These are phyloP conservation scores for Leucaena leucocephala DNA, from an alignment of 306 rosid species.

Conservation along the genomic window DNA sequence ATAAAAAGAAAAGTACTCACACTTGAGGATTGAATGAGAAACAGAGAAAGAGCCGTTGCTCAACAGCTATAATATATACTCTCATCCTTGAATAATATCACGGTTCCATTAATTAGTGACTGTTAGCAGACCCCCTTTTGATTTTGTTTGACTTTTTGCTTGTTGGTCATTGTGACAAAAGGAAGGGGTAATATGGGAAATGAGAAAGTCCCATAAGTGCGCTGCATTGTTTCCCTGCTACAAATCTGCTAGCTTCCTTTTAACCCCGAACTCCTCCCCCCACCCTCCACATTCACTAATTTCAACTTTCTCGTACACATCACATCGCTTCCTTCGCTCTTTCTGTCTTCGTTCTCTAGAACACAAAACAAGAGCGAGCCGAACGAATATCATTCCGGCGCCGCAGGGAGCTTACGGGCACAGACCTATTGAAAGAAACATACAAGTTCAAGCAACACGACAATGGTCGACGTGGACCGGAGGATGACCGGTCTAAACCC, in stretches of 20 bases:
- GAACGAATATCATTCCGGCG: neutral
- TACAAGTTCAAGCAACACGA: neutral
- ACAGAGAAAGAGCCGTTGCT: conserved; percentile 49
- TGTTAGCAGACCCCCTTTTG: neutral
- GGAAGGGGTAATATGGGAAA: conserved; percentile 31
- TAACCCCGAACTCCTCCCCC: conserved; percentile 25
- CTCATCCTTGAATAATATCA: neutral
- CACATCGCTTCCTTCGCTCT: neutral
- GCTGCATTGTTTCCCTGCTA: conserved; percentile 47
- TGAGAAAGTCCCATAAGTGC: conserved; percentile 22
- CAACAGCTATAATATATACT: conserved; percentile 27
- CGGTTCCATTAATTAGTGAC: neutral
- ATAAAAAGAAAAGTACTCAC: neutral
- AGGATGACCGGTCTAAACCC: conserved; percentile 95
- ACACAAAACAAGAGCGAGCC: neutral
- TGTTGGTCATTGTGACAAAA: conserved; percentile 14
- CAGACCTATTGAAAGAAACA: neutral
- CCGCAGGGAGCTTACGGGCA: neutral
- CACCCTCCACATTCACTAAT: neutral
- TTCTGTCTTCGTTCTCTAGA: neutral
- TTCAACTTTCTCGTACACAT: neutral
- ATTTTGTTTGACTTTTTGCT: neutral
- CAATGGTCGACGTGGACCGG: conserved; percentile 99
- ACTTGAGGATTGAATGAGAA: conserved; percentile 31
- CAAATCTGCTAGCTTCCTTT: conserved; percentile 38